Percentiles rank a stretch among this genome's conserved stretches.
These are phyloP conservation scores for Silene latifolia DNA, from an alignment of 148 eudicot species.

Conservation along the genomic window DNA sequence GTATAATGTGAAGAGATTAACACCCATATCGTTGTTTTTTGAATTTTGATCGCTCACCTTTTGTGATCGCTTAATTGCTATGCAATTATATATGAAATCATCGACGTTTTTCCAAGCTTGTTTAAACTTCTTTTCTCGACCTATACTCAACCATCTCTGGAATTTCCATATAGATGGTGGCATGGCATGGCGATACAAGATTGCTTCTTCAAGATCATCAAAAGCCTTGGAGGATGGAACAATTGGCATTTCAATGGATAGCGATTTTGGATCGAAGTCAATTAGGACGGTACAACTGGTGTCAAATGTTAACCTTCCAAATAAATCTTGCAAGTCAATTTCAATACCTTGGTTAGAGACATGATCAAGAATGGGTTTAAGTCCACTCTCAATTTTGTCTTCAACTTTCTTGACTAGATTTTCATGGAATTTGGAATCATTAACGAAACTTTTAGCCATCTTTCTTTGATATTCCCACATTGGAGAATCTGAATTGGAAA, in stretches of 20 bases:
- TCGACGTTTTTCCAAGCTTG: conserved; percentile 29
- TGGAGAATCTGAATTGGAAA: conserved; percentile 39
- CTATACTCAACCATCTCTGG: conserved; percentile 43
- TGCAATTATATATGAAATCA: conserved; percentile 18
- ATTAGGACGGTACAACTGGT: conserved; percentile 32
- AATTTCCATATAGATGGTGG: conserved; percentile 49
- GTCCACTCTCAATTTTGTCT: conserved; percentile 28
- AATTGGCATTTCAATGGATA: conserved; percentile 26
- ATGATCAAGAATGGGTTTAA: conserved; percentile 38
- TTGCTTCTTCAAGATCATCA: conserved; percentile 32
- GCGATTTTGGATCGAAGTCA: conserved; percentile 38
- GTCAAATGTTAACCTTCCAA: conserved; percentile 42
- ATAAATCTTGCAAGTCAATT: conserved; percentile 50
- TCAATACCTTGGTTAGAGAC: conserved; percentile 18
- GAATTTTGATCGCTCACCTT: background rate
- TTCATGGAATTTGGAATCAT: conserved; percentile 27
- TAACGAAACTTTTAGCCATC: conserved; percentile 22
- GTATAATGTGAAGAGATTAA: conserved; percentile 33
- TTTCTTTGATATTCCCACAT: conserved; percentile 36
- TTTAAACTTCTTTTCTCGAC: conserved; percentile 30
- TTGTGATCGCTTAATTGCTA: conserved; percentile 24
- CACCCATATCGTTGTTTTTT: background rate
- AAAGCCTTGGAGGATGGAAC: conserved; percentile 35
- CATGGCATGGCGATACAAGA: conserved; percentile 31
- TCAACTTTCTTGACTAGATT: conserved; percentile 16